Evolutionary conservation across 495 filamentous ascomycete genomes (phyloP), one percentile per base, ranked within the genome.

Genomic region (Articulospora tetracladia): DNA sequence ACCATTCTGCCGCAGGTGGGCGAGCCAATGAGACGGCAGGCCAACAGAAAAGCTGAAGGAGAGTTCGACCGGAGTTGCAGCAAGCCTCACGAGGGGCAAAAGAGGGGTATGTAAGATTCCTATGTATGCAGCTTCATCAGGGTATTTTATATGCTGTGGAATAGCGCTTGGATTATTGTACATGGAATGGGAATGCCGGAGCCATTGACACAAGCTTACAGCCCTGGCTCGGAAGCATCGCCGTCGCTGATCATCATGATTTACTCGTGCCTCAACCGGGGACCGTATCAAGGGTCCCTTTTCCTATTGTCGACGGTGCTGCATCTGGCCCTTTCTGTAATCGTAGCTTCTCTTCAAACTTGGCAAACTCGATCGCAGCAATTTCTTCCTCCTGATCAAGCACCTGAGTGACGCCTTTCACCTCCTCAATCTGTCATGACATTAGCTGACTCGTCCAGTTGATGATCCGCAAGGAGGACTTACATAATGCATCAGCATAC

Each of bases 301-400:
- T 88, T 23, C 85, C 84, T 30, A 78, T 75, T 7, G 84, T 87
- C n/a, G 82, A 76, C 23, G 67, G 80, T 77, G 41, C 73, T 72
- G n/a, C 76, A 65, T 23, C 59, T 20, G 60, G 34, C 78, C 85
- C 66, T 68, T 91, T 93, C 66, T 92, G 88, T 68, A 85, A 79
- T 69, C 83, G 85, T 66, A 98, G 73, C 74, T 96, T 97, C 77
- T 97, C 91, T 72, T 98, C 94, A 73, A 98, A 98, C 73, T 88
- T 92, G 47, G 90, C 89, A 74, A 98, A 98, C 67, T 98, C 94
- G 60, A 86, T 76, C 69, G 93, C 79, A 11, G 93, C 88, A 61
- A 97, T 83, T 74, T 96, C 89, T 73, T 98, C 94, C 71, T 97
- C 94, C 66, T 89, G 81, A 66, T 97, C 94, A 69, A 96, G 71